Evolutionary conservation across 805 yeast species (phyloP).

Genomic region (Monosporozyma unispora): DNA sequence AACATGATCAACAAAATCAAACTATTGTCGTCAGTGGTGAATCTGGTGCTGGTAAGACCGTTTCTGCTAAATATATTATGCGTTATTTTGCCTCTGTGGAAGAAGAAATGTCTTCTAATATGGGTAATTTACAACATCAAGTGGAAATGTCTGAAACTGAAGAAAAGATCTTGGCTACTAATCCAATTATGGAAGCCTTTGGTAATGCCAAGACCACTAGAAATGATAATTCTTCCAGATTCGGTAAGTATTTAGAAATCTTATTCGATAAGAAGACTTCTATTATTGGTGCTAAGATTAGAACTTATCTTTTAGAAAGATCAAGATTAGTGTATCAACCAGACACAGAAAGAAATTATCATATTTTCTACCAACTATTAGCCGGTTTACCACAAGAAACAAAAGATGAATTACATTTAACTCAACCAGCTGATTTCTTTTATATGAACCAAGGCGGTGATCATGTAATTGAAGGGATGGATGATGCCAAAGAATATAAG

Average conservation of each 20-base stretch:
- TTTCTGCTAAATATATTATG: slow-evolving; percentile 94
- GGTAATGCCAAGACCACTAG: slow-evolving; percentile 92
- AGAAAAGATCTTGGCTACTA: slow-evolving; percentile 89
- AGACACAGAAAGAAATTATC: slow-evolving; percentile 82
- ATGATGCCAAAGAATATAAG: slow-evolving; percentile 70
- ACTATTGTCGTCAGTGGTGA: slow-evolving; percentile 97
- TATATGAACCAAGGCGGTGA: slow-evolving; percentile 88
- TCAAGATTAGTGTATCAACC: slow-evolving; percentile 94
- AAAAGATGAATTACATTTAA: slow-evolving; percentile 50
- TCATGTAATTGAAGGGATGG: slow-evolving; percentile 58
- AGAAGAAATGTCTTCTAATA: slow-evolving; percentile 29
- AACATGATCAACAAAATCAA: slow-evolving; percentile 73
- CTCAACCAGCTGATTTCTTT: slow-evolving; percentile 57
- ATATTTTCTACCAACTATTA: slow-evolving; percentile 83
- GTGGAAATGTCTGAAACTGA: slow-evolving; percentile 82
- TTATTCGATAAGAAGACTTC: slow-evolving; percentile 65
- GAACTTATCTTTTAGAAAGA: slow-evolving; percentile 88
- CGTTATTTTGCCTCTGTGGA: slow-evolving; percentile 95
- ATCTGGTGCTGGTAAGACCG: slow-evolving; percentile 98
- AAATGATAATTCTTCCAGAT: slow-evolving; percentile 88
- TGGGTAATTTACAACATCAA: slow-evolving; percentile 34
- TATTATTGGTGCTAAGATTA: slow-evolving; percentile 88
- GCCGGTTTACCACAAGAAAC: slow-evolving; percentile 54
- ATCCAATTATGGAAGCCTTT: slow-evolving; percentile 83
- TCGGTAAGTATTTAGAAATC: slow-evolving; percentile 89